These are phyloP conservation scores for Kodamaea nitidulidarum DNA, from an alignment of 805 yeast genomes.

Conservation along the genomic window DNA sequence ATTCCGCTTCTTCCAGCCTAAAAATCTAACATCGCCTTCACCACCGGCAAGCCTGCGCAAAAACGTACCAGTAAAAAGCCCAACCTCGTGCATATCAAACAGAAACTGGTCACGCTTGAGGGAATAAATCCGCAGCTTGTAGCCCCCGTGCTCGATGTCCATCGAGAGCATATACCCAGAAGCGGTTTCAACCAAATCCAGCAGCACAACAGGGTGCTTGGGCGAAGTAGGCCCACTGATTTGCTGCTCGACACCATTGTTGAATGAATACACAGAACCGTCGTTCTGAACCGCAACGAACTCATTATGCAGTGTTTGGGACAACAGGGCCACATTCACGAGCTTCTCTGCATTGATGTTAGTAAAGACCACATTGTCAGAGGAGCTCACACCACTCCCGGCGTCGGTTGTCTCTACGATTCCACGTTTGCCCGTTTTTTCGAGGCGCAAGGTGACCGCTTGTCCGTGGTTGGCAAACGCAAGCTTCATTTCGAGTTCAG, in stretches of 20 bases:
- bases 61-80: slow-evolving; percentile 9
- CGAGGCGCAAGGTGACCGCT: slow-evolving; percentile 7
- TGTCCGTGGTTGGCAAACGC: slow-evolving; percentile 2
- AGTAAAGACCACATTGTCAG: slow-evolving; percentile 4
- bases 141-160: slow-evolving; percentile 6
- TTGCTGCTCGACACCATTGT: slow-evolving; percentile 7
- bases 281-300: slow-evolving; percentile 7
- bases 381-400: slow-evolving; percentile 4
- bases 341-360: slow-evolving; percentile 8
- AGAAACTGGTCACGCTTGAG: slow-evolving; percentile 4
- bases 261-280: slow-evolving; percentile 6
- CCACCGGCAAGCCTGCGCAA: slow-evolving; percentile 6
- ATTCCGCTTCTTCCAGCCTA: slow-evolving; percentile 7
- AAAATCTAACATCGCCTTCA: slow-evolving; percentile 5
- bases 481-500: slow-evolving; percentile 1
- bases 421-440: slow-evolving; percentile 1
- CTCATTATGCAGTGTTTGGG: slow-evolving; percentile 6
- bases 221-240: slow-evolving; percentile 7
- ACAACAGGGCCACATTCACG: slow-evolving; percentile 6
- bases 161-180: slow-evolving; percentile 6
- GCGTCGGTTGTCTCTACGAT: slow-evolving; percentile 3
- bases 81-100: slow-evolving; percentile 9
- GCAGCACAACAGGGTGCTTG: slow-evolving; percentile 5
- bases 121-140: slow-evolving; percentile 7
- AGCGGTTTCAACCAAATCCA: slow-evolving; percentile 2